Evolutionary conservation across 2,329 filamentous ascomycete species (phyloP).

Genomic region (Tolypocladium tundrense): DNA sequence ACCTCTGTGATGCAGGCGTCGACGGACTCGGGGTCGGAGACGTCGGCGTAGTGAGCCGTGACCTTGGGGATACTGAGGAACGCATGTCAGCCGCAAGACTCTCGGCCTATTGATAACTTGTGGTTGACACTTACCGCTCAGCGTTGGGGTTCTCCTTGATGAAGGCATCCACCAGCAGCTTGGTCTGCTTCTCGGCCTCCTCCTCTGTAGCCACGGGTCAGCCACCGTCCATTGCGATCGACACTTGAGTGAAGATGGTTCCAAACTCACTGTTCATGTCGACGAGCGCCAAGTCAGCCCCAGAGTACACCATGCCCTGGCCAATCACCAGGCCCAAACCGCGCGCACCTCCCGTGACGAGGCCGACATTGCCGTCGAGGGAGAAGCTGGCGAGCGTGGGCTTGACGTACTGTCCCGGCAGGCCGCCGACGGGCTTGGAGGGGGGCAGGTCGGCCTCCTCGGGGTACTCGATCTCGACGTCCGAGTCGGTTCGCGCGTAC

Average conservation of each 20-base stretch:
- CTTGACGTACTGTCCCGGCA: slow-evolving; percentile 73
- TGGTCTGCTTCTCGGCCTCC: slow-evolving; percentile 69
- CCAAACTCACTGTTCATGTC: slow-evolving; percentile 67
- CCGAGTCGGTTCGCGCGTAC: slow-evolving; percentile 71
- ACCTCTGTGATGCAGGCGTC: slow-evolving; percentile 59
- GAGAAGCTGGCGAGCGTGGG: slow-evolving; percentile 80
- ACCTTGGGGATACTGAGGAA: slow-evolving; percentile 59
- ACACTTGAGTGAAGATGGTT: no score
- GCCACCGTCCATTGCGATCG: background rate
- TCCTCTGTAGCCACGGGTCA: slow-evolving; percentile 47
- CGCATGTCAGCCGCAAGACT: background rate
- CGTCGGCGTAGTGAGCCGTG: slow-evolving; percentile 84
- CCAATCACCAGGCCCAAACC: slow-evolving; percentile 88
- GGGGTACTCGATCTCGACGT: slow-evolving; percentile 70
- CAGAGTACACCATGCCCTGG: slow-evolving; percentile 80
- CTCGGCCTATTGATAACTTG: background rate
- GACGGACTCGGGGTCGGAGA: slow-evolving; percentile 71
- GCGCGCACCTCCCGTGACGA: slow-evolving; percentile 85
- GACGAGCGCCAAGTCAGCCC: slow-evolving; percentile 82
- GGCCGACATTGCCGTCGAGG: slow-evolving; percentile 68
- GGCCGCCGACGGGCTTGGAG: slow-evolving; percentile 60
- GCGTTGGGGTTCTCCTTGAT: slow-evolving; percentile 68
- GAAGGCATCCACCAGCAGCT: slow-evolving; percentile 65
- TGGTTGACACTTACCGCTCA: slow-evolving; percentile 39
- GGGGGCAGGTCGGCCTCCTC: slow-evolving; percentile 62